Conservation (phyloP, 495 filamentous ascomycete species). For the Hypoxylon lienhwacheense region DNA sequence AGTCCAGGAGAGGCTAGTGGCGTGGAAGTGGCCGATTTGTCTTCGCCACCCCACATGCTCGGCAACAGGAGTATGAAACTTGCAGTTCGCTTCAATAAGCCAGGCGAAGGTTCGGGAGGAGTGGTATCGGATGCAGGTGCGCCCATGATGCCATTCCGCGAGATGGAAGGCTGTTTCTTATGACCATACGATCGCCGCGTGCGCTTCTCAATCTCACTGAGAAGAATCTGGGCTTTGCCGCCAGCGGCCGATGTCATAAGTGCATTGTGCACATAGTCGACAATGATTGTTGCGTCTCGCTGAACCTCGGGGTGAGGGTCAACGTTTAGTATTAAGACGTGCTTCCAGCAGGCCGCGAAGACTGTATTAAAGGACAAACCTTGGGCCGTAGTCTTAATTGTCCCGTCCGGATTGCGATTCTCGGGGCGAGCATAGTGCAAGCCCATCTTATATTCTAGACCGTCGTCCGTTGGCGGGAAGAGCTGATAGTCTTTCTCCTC, state of each 20-base stretch:
- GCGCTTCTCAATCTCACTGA: conserved; percentile 74
- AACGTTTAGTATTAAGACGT: conserved; percentile 83
- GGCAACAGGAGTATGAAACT: conserved; percentile 55
- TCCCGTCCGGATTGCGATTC: conserved; percentile 54
- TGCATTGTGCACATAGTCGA: conserved; percentile 79
- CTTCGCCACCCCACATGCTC: conserved; percentile 57
- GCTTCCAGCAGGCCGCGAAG: conserved; percentile 91
- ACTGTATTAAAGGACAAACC: conserved; percentile 81
- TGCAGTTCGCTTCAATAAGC: conserved; percentile 55
- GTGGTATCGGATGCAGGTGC: conserved; percentile 42
- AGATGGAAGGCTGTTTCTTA: conserved; percentile 48
- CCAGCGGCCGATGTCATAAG: conserved; percentile 78
- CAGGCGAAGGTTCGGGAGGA: conserved; percentile 48
- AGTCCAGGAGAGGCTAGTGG: conserved; percentile 42
- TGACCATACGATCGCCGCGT: conserved; percentile 52
- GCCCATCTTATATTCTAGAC: conserved; percentile 58
- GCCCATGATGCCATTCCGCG: conserved; percentile 46
- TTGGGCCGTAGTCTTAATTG: conserved; percentile 50
- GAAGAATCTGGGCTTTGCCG: conserved; percentile 64
- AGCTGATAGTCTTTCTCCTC: conserved; percentile 75
- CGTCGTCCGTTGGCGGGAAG: conserved; percentile 53
- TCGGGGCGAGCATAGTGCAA: conserved; percentile 54
- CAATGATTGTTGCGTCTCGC: conserved; percentile 73
- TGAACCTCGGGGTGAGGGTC: conserved; percentile 95
- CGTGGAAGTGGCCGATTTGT: conserved; percentile 32